Evolutionary conservation across 2,329 filamentous ascomycete genomes (phyloP).

Genomic region (Endoconidiophora polonica): DNA sequence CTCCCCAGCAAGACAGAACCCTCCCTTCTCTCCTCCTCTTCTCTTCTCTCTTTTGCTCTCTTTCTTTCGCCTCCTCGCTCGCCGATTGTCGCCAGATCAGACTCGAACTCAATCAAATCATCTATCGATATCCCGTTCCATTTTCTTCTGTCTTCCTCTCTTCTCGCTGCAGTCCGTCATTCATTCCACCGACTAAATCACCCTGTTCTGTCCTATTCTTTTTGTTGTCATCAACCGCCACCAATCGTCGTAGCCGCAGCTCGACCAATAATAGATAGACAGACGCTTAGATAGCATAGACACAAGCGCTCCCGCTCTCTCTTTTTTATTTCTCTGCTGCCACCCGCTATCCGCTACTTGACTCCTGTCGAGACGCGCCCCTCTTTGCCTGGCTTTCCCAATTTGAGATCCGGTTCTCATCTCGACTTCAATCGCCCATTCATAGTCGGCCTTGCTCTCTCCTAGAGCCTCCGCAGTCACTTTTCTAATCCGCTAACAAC

Average conservation of each 20-base stretch:
- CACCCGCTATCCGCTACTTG: neutral
- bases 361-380: constrained; percentile 11
- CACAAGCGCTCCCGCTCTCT: neutral
- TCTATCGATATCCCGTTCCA: constrained; percentile 7
- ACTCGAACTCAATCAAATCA: neutral
- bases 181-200: neutral
- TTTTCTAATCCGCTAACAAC: neutral
- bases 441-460: neutral
- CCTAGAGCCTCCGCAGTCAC: neutral
- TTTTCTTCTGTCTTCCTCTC: constrained; percentile 1
- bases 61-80: constrained; percentile 1
- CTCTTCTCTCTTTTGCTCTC: neutral
- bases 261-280: too few species aligned
- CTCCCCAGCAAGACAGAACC: neutral
- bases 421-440: constrained; percentile 1
- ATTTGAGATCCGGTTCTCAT: constrained; percentile 3
- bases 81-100: neutral
- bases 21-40: constrained; percentile 5
- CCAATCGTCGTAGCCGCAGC: too few species aligned
- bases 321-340: neutral
- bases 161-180: neutral
- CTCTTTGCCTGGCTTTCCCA: constrained; percentile 9
- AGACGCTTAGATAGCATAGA: constrained; percentile 2
- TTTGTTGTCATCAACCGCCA: too few species aligned
- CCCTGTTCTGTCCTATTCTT: neutral